phyloP scores from a whole-genome alignment of 768 basidiomycete species.

The Pholiota conissans region DNA sequence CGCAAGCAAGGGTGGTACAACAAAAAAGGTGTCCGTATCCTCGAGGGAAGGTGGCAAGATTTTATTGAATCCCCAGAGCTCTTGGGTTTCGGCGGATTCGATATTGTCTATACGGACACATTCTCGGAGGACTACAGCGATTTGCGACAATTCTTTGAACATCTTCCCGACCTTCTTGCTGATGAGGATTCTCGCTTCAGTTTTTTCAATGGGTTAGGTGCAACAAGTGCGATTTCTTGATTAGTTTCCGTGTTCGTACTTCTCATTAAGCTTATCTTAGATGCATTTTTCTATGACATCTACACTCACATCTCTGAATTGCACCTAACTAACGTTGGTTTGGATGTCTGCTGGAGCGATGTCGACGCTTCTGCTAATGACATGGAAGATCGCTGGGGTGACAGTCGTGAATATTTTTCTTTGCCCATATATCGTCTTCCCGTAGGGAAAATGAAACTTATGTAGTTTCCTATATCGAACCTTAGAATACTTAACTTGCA shows the following conservation, averaged over 20 bases:
- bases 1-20: constrained; percentile 74
- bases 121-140: constrained; percentile 88
- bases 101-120: constrained; percentile 89
- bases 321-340: constrained; percentile 80
- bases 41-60: constrained; percentile 96
- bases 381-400: constrained; percentile 69
- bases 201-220: constrained; percentile 97
- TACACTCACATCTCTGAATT: constrained; percentile 84
- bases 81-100: constrained; percentile 73
- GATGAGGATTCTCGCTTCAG: constrained; percentile 80
- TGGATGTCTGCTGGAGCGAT: constrained; percentile 81
- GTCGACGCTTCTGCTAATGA: constrained; percentile 59
- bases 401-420: constrained; percentile 74
- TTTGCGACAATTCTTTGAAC: constrained; percentile 79
- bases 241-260: not conserved
- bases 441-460: constrained; percentile 35
- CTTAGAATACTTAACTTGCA: too few relatives aligned
- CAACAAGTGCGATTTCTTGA: constrained; percentile 66
- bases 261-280: constrained; percentile 38
- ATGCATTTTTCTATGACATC: constrained; percentile 87
- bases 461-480: not conserved
- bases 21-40: constrained; percentile 71
- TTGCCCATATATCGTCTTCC: constrained; percentile 76
- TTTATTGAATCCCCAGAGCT: constrained; percentile 62
- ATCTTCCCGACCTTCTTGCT: constrained; percentile 73